Evolutionary conservation across 2,329 filamentous ascomycete species (phyloP), one percentile per base, ranked within the genome.

Genomic region (Epichloe brachyelytri): DNA sequence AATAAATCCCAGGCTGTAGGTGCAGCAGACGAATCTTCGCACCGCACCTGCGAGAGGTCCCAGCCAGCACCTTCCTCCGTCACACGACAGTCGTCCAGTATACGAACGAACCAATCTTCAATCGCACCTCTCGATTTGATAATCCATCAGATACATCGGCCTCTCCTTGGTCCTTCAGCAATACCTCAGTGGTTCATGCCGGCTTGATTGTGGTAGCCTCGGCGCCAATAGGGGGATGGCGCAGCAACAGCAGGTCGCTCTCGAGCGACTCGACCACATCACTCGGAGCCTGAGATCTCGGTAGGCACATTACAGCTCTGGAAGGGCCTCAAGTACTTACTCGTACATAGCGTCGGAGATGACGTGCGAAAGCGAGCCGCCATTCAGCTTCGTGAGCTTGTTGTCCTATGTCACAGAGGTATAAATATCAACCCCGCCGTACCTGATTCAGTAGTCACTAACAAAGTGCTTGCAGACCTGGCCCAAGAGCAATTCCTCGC

Each of bases 401-500:
- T 81, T 15, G 68, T 67, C 10, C 64, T 74, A 12, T 78, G 74
- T 56, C 75, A 80, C 56, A 71, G 77, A 72, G 78, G 78, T 79
- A 59, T 26, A 41, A 45, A 34, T 19, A 36, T 17, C 30, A 20
- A 26, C 12, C 22, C n/a, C 43, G 22, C 22, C 36, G 34, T 26
- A 7, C 37, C 19, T 19, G n/a, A 14, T 15, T 17, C 12, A 37
- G n/a, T n/a, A 20, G 8, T 40, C 12, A 17, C 49, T 54, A 36
- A 54, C 43, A 43, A 19, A 26, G 10, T 38, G 20, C 33, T 19
- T 44, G 33, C 55, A 80, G 93, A 97, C 69, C 79, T 93, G 63
- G 79, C 80, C 22, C 78, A 85, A 49, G 88, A 93, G 63, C 82
- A 85, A 56, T 97, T 97, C 68, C 68, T 70, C 41, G 57, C 65